A percentile compares a stretch with the other conserved stretches of the same genome.
Conservation (phyloP, 2,329 filamentous ascomycete genomes). For the Aspergillus thermomutatus region DNA sequence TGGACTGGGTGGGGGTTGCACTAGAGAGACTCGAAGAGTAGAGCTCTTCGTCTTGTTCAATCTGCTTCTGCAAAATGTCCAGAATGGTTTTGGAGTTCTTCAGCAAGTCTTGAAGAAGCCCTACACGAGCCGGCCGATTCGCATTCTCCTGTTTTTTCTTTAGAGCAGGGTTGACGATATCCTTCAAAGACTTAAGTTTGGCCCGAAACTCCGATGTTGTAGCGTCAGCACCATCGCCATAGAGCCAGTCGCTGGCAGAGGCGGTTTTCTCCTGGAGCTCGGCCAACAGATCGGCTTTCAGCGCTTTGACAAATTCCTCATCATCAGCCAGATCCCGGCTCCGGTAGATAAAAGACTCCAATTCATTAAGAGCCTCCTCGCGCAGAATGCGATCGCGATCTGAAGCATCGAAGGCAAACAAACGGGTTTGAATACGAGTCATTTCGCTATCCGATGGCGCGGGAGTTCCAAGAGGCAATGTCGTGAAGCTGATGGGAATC, state of each 20-base stretch:
- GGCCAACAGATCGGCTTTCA: constrained; percentile 65
- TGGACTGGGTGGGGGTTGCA: constrained; percentile 34
- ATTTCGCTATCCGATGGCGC: constrained; percentile 35
- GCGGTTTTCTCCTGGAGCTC: constrained; percentile 66
- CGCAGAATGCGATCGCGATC: constrained; percentile 72
- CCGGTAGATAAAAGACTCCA: constrained; percentile 92
- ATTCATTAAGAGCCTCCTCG: constrained; percentile 84
- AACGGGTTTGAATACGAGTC: constrained; percentile 62
- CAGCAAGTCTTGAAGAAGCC: constrained; percentile 66
- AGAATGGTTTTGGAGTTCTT: constrained; percentile 69
- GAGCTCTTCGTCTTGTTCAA: constrained; percentile 66
- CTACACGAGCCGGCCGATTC: constrained; percentile 67
- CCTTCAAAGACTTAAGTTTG: constrained; percentile 72
- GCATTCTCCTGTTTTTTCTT: constrained; percentile 69
- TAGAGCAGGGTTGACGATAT: constrained; percentile 73
- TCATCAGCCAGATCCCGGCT: constrained; percentile 78
- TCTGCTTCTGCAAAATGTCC: constrained; percentile 65
- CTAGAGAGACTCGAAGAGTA: constrained; percentile 52
- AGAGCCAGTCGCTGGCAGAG: constrained; percentile 82
- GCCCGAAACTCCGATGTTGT: constrained; percentile 69
- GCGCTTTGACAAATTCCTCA: constrained; percentile 67
- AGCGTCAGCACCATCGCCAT: constrained; percentile 77
- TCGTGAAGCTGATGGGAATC: constrained; percentile 52
- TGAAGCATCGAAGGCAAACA: constrained; percentile 80
- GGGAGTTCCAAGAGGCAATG: constrained; percentile 43